phyloP scores from a whole-genome alignment of 192 early-diverging fungal genomes.

The Backusella australiensis region DNA sequence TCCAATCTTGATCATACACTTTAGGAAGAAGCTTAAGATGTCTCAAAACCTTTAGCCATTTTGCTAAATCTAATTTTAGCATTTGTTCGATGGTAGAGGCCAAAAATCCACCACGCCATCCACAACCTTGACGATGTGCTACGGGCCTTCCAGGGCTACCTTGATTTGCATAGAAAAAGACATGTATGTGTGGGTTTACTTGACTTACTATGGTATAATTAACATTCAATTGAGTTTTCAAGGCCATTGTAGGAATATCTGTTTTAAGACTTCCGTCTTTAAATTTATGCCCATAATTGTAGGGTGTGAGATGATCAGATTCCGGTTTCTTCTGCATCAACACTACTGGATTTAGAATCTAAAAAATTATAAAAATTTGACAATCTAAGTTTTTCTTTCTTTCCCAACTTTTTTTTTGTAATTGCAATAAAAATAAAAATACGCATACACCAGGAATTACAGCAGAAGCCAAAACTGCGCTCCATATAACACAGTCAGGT shows the following conservation, averaged over 20 bases:
- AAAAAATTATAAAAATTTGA: not conserved
- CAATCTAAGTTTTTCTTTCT: not conserved
- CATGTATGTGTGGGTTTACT: slow-evolving; percentile 83
- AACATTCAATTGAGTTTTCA: slow-evolving; percentile 79
- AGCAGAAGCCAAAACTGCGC: slow-evolving; percentile 78
- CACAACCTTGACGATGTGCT: slow-evolving; percentile 60
- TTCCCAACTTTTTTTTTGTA: not conserved
- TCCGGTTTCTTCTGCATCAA: slow-evolving; percentile 66
- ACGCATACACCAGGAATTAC: slow-evolving; percentile 65
- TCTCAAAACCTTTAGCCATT: slow-evolving; percentile 78
- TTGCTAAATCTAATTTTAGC: slow-evolving; percentile 80
- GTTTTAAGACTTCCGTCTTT: slow-evolving; percentile 86
- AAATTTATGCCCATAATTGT: slow-evolving; percentile 72
- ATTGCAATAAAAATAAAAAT: not conserved
- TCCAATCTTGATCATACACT: slow-evolving; percentile 75
- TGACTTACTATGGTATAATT: slow-evolving; percentile 84
- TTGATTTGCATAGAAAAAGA: slow-evolving; percentile 81
- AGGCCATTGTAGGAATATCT: slow-evolving; percentile 72
- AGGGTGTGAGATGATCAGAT: slow-evolving; percentile 60
- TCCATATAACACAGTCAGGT: slow-evolving; percentile 82
- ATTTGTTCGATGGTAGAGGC: slow-evolving; percentile 73
- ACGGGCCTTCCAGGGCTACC: slow-evolving; percentile 75
- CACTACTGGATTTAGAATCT: slow-evolving; percentile 76
- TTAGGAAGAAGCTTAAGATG: slow-evolving; percentile 81
- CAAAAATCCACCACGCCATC: slow-evolving; percentile 88